Conservation (phyloP, 192 early-diverging fungal species). For the Coemansia sp. region DNA sequence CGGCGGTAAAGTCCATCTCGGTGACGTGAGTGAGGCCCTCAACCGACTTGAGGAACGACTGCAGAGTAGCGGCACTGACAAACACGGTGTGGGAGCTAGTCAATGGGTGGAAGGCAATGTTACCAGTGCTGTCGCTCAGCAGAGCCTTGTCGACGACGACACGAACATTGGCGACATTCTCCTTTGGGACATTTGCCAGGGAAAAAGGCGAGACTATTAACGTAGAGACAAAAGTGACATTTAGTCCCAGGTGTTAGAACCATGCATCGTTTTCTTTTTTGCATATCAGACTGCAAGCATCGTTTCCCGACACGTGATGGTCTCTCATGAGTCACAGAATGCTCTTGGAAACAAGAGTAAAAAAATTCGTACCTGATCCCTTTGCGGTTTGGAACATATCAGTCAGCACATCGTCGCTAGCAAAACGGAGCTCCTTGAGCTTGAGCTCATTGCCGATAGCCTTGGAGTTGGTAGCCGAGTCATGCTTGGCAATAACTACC, state of each 20-base stretch:
- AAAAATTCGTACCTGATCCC: conserved; percentile 58
- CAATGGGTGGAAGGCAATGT: conserved; percentile 71
- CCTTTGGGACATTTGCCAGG: conserved; percentile 62
- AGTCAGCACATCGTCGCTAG: conserved; percentile 65
- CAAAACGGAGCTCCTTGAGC: conserved; percentile 74
- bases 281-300: not conserved
- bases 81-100: conserved; percentile 60
- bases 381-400: conserved; percentile 59
- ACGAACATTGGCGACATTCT: conserved; percentile 59
- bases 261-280: not conserved
- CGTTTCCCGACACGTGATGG: conserved; percentile 3
- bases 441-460: conserved; percentile 58
- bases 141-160: conserved; percentile 75
- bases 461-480: conserved; percentile 57
- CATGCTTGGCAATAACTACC: conserved; percentile 63
- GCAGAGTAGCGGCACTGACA: conserved; percentile 59
- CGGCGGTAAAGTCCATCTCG: conserved; percentile 59
- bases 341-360: not conserved
- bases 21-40: conserved; percentile 61
- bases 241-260: not conserved
- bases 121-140: conserved; percentile 40
- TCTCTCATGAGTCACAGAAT: conserved; percentile 22
- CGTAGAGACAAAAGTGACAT: not conserved
- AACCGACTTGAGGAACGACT: conserved; percentile 59
- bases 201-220: conserved; percentile 73